Evolutionary conservation across 352 stramenopile species (phyloP), one percentile per base, ranked within the genome.

Genomic region (Globisporangium okanoganense): DNA sequence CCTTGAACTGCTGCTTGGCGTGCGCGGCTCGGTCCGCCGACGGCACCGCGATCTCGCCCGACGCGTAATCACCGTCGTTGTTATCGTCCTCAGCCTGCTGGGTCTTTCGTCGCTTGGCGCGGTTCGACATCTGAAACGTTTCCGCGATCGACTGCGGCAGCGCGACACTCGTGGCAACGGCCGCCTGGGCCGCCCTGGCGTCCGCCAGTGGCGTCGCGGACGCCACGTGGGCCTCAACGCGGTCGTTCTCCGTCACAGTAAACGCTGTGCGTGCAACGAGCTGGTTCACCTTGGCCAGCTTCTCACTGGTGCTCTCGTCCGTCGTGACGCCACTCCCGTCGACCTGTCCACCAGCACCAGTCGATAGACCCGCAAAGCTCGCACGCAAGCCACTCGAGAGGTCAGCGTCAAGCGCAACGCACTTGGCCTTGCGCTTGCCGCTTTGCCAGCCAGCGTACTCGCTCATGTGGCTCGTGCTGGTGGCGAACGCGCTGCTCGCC

Each of bases 131-230:
- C 45, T 92, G 69, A 55, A 93, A 94, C 3, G 79, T 77, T 65
- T 95, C 86, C 0, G 82, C 69, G 45, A 95, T 85, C 16, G 86
- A 92, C 65, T 85, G 73, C 14, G 86, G 84, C 25, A 85, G 61
- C 31, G 53, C 56, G 3, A 62, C 62, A 12, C 27, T 48, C 31
- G 36, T 49, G 33, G 65, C 67, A 5, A 59, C 56, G 27, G 64
- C 67, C 5, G 62, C 44, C 20, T 67, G 65, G 27, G 45, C 44
- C 12, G 31, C 13, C 12, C 60, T 67, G 33, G 52, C 9, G 18
- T 14, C 40, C 25, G 56, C 18, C 31, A 59, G 61, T 36, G 52
- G 54, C 24, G 53, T 41, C 6, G 54, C 35, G 13, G 25, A n/a
- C 10, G 63, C 38, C 35, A 70, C 36, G 36, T 14, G 24, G 20